Evolutionary conservation across 148 eudicot genomes (phyloP).

Genomic region (Vaccinium corymbosum): DNA sequence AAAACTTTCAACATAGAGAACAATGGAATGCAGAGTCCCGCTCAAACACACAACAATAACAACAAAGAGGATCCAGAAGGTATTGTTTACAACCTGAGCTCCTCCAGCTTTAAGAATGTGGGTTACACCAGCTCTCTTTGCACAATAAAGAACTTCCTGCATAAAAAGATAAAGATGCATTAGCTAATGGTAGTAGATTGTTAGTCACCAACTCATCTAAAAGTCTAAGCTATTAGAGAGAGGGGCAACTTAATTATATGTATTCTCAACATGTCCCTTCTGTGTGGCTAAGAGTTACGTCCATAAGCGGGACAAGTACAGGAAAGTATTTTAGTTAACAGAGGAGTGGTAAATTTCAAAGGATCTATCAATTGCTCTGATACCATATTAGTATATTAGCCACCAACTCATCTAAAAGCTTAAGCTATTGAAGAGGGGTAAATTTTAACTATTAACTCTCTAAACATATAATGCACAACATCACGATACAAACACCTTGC

Average conservation of each 20-base stretch:
- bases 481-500: slow-evolving; percentile 60
- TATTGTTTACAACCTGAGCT: slow-evolving; percentile 66
- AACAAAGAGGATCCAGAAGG: not conserved
- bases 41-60: not conserved
- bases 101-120: slow-evolving; percentile 99
- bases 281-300: not conserved
- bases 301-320: not conserved
- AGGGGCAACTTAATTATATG: not conserved
- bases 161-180: slow-evolving; percentile 8
- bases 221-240: not conserved
- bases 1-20: slow-evolving; percentile 5
- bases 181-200: not conserved
- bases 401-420: not conserved
- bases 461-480: not conserved
- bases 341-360: not conserved
- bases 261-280: not conserved
- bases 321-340: not conserved
- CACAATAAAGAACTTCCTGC: slow-evolving; percentile 96
- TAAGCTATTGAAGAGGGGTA: not conserved
- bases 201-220: not conserved
- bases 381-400: not conserved
- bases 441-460: not conserved
- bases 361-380: not conserved
- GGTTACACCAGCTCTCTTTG: slow-evolving; percentile 96
- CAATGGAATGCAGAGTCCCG: not conserved